These are phyloP conservation scores for Colletotrichum musicola DNA, from an alignment of 2,329 filamentous ascomycete genomes.

Conservation along the genomic window DNA sequence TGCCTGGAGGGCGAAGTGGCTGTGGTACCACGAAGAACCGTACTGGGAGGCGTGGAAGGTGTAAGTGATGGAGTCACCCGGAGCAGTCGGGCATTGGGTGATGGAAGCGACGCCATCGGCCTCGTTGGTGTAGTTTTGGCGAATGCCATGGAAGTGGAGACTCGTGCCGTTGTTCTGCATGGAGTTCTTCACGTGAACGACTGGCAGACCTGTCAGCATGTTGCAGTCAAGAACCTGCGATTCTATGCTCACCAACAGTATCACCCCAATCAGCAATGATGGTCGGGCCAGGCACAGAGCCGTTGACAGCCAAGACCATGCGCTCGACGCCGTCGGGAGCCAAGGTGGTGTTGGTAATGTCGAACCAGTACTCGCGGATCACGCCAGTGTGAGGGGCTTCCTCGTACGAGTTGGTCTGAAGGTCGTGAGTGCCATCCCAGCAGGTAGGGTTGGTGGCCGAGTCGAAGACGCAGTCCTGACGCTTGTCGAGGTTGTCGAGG, in stretches of 20 bases:
- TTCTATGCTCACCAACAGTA: conserved; percentile 29
- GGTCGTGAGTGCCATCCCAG: conserved; percentile 36
- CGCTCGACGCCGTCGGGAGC: conserved; percentile 61
- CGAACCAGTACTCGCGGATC: conserved; percentile 62
- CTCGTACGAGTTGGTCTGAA: conserved; percentile 38
- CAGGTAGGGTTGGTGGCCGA: conserved; percentile 36
- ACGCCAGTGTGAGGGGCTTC: conserved; percentile 60
- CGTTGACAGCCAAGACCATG: conserved; percentile 63
- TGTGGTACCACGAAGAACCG: conserved; percentile 72
- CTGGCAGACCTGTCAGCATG: conserved; percentile 34
- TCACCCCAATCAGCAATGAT: conserved; percentile 65
- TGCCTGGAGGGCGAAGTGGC: conserved; percentile 63
- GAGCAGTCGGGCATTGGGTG: conserved; percentile 64
- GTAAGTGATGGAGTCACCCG: conserved; percentile 67
- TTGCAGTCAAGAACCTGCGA: background rate
- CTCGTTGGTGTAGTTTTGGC: conserved; percentile 64
- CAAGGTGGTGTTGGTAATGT: conserved; percentile 53
- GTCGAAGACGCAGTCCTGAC: conserved; percentile 36
- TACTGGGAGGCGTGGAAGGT: conserved; percentile 67
- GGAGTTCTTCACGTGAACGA: conserved; percentile 63
- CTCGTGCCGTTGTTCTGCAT: conserved; percentile 65
- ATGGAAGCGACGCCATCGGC: conserved; percentile 68
- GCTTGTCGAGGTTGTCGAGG: conserved; percentile 22
- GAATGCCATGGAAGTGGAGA: conserved; percentile 71
- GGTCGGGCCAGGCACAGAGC: conserved; percentile 69